Conservation (phyloP, 345 rosid genomes). For the Triadica sebifera region DNA sequence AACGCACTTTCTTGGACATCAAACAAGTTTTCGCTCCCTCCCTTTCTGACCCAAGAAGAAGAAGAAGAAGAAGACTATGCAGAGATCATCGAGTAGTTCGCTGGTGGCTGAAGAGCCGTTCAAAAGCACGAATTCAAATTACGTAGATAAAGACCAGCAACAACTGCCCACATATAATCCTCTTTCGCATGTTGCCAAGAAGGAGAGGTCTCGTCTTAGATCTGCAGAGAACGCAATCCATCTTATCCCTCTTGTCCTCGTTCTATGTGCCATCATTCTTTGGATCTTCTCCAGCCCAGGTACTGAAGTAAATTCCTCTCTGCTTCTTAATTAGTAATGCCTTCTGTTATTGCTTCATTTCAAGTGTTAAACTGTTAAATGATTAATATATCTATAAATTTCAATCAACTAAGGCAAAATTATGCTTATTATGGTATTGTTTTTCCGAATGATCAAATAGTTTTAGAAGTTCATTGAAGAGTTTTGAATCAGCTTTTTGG, state of each 20-base stretch:
- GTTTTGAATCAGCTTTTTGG: neutral
- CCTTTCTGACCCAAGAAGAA: neutral
- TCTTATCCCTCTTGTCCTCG: slow-evolving; percentile 63
- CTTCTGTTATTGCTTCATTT: neutral
- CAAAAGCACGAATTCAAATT: slow-evolving; percentile 19
- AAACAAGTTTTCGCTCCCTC: neutral
- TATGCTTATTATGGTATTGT: neutral
- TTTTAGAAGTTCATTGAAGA: neutral
- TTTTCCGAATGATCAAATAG: neutral
- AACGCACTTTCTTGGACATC: neutral
- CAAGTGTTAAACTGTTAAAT: neutral
- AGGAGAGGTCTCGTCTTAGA: slow-evolving; percentile 56
- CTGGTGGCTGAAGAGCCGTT: slow-evolving; percentile 43
- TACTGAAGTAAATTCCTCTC: neutral
- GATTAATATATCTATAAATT: neutral
- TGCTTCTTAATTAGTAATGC: neutral
- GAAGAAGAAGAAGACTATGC: slow-evolving; percentile 42
- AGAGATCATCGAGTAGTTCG: slow-evolving; percentile 53
- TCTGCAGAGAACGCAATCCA: slow-evolving; percentile 74
- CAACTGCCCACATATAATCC: slow-evolving; percentile 65
- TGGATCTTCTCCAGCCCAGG: slow-evolving; percentile 76
- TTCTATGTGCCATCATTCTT: slow-evolving; percentile 60
- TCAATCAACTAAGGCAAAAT: neutral
- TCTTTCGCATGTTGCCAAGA: slow-evolving; percentile 57
- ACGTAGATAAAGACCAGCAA: slow-evolving; percentile 25